phyloP scores from a whole-genome alignment of 345 rosid species.

The Aquilaria sinensis region DNA sequence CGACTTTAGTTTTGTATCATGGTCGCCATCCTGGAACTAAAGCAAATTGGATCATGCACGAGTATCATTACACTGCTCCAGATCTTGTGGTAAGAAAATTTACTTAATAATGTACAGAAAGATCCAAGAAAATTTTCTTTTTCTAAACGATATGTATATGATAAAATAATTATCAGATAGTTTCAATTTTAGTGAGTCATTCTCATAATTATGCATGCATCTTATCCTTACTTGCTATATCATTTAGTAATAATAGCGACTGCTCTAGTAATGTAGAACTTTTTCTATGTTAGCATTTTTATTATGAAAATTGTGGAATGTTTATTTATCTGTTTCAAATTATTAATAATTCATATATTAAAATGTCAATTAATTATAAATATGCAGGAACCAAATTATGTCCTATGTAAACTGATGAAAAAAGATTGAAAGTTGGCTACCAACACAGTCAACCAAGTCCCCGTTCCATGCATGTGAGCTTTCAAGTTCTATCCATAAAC shows the following conservation, averaged over 20 bases:
- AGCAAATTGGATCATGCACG: constrained; percentile 31
- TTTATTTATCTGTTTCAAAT: background rate
- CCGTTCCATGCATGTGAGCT: no score
- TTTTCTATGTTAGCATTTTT: background rate
- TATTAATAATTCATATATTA: background rate
- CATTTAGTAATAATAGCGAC: no score
- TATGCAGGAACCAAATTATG: constrained; percentile 17
- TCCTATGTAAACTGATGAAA: constrained; percentile 25
- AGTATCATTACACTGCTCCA: constrained; percentile 11
- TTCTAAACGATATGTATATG: no score
- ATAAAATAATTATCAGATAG: no score
- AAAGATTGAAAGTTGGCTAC: constrained; percentile 8
- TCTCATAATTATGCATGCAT: background rate
- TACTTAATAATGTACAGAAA: no score
- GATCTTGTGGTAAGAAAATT: no score
- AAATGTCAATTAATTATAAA: background rate
- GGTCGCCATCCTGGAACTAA: constrained; percentile 7
- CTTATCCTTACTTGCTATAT: background rate
- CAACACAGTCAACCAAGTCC: background rate
- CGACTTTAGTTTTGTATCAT: constrained; percentile 27
- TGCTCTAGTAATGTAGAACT: no score
- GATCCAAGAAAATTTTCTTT: no score
- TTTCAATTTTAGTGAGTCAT: background rate
- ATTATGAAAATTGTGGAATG: background rate
- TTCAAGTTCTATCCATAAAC: no score